Conservation (phyloP, 805 yeast species). For the Candida vaughaniae region DNA sequence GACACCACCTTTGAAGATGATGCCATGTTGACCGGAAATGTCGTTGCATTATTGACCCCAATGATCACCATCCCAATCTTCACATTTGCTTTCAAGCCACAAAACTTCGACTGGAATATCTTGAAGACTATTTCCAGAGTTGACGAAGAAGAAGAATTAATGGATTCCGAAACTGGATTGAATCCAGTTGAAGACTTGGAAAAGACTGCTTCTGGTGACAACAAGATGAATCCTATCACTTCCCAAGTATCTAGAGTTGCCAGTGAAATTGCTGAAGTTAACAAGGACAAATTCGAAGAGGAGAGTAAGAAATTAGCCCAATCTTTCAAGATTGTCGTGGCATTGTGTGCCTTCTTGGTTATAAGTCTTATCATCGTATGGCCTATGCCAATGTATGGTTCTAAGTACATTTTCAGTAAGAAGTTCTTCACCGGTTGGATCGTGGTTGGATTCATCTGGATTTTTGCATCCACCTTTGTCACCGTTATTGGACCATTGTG, state of each 20-base stretch:
- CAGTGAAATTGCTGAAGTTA: slow-evolving; percentile 29
- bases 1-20: slow-evolving; percentile 72
- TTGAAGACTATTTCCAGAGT: slow-evolving; percentile 63
- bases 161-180: slow-evolving; percentile 34
- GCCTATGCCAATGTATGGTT: slow-evolving; percentile 96
- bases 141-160: slow-evolving; percentile 65
- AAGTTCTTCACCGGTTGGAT: slow-evolving; percentile 89
- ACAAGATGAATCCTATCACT: slow-evolving; percentile 27
- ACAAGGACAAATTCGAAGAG: slow-evolving; percentile 23
- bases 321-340: slow-evolving; percentile 62
- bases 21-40: slow-evolving; percentile 88
- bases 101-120: slow-evolving; percentile 69
- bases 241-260: slow-evolving; percentile 42
- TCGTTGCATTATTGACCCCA: slow-evolving; percentile 78
- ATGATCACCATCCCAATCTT: slow-evolving; percentile 62
- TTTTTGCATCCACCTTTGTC: slow-evolving; percentile 61
- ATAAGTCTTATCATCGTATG: slow-evolving; percentile 67
- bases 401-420: slow-evolving; percentile 71
- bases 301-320: slow-evolving; percentile 53
- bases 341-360: slow-evolving; percentile 59
- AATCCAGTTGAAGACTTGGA: slow-evolving; percentile 18
- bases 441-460: slow-evolving; percentile 77
- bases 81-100: slow-evolving; percentile 63
- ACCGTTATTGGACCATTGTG: slow-evolving; percentile 69
- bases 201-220: slow-evolving; percentile 3